Evolutionary conservation across 1,284 basidiomycete species (phyloP), one percentile per base, ranked within the genome.

Genomic region (Neonothopanus nambi): DNA sequence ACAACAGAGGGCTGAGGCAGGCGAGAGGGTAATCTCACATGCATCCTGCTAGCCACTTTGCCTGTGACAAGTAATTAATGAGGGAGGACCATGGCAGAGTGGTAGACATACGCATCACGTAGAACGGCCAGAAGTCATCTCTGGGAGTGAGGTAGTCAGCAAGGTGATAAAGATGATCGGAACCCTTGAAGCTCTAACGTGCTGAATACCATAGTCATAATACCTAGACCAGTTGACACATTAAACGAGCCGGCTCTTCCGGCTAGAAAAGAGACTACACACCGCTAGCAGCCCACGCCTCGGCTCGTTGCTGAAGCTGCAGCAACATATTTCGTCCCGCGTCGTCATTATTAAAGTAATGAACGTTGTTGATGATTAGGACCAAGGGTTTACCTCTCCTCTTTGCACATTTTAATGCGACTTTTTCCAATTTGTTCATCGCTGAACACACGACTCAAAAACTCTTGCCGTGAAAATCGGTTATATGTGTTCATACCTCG

Each of bases 381-480:
- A 94, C 85, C 3, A 93, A 73, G 0, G 92, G 90, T 47, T 82
- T 78, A 0, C 83, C 78, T 4, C 78, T 79, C 59, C 74, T 71
- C 42, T 73, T 70, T 36, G 85, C 75, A 63, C 77, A 81, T 43
- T 77, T 73, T 47, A 95, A 73, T 0, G 91, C 92, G 20, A 94
- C 91, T 65, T 94, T 94, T 66, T 93, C 91, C 2, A 92, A 76
- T 65, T 94, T 95, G 65, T 88, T 91, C 70, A 93, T 66, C 0
- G 88, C 88, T 84, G 30, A 55, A 26, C 43, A 28, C 21, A 11
- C 17, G 43, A 33, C 28, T 40, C 26, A 48, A 42, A 47, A 58
- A 4, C 44, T 36, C 11, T 13, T 5, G 5, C 26, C 7, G 21
- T 15, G n/a, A 8, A 39, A 17, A 54, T n/a, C n/a, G n/a, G n/a